Conservation (phyloP, 2,329 filamentous ascomycete genomes). For the Microsporum ferrugineum region DNA sequence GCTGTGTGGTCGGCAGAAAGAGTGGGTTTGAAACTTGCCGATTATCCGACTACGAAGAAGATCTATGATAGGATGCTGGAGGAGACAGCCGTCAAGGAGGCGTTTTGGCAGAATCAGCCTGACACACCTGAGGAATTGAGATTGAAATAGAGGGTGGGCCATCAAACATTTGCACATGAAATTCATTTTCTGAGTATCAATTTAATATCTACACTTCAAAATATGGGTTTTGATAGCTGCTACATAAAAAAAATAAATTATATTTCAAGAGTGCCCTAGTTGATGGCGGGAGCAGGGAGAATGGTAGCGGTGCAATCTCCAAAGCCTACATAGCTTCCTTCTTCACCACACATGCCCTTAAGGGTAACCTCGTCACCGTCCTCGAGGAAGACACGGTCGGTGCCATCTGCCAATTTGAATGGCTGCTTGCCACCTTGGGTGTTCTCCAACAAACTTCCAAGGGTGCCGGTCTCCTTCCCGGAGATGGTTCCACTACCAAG, state of each 20-base stretch:
- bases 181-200: neutral
- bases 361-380: slow-evolving; percentile 62
- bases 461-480: slow-evolving; percentile 45
- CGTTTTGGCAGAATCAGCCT: slow-evolving; percentile 44
- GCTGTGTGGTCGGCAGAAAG: slow-evolving; percentile 48
- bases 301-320: slow-evolving; percentile 40
- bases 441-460: slow-evolving; percentile 62
- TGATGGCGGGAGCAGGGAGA: slow-evolving; percentile 10
- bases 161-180: neutral
- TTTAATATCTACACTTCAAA: neutral
- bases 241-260: neutral
- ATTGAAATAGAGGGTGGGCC: slow-evolving; percentile 7
- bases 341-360: slow-evolving; percentile 54
- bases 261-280: neutral
- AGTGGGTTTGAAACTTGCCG: slow-evolving; percentile 42
- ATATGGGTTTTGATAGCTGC: neutral
- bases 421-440: slow-evolving; percentile 56
- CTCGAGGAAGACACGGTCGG: slow-evolving; percentile 58
- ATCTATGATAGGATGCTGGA: slow-evolving; percentile 39
- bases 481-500: slow-evolving; percentile 71
- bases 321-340: slow-evolving; percentile 61
- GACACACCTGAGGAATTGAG: slow-evolving; percentile 43
- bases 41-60: slow-evolving; percentile 38
- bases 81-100: slow-evolving; percentile 42
- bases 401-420: slow-evolving; percentile 51